A percentile compares a stretch with the other conserved stretches of the same genome.
Conservation (phyloP, 176 grass and related monocot species). For the Bolboschoenus planiculmis region DNA sequence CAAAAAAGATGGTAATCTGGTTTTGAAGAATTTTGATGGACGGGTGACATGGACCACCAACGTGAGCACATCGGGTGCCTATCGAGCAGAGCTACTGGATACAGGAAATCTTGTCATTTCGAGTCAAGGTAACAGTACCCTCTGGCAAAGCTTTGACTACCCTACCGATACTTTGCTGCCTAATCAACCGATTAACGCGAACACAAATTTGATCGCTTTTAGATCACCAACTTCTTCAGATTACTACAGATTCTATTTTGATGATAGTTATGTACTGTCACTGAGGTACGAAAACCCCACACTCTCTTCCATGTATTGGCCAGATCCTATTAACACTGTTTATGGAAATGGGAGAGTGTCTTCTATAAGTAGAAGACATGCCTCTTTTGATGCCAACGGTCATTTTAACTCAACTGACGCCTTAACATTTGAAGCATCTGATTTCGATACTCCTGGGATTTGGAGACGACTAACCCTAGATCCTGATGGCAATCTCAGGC, state of each 20-base stretch:
- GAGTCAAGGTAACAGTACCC: background rate
- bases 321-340: background rate
- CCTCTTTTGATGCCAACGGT: background rate
- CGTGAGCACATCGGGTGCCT: background rate
- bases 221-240: background rate
- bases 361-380: constrained; percentile 9
- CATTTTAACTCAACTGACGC: constrained; percentile 4
- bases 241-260: constrained; percentile 26
- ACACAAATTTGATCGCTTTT: constrained; percentile 11
- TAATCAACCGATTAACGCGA: constrained; percentile 16
- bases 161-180: constrained; percentile 30
- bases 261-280: constrained; percentile 19
- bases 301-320: constrained; percentile 27
- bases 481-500: constrained; percentile 16
- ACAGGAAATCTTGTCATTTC: constrained; percentile 24
- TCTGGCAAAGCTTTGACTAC: constrained; percentile 26
- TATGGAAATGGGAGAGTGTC: constrained; percentile 9
- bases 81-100: constrained; percentile 17
- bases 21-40: constrained; percentile 15
- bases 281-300: constrained; percentile 10
- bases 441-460: background rate
- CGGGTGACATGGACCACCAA: constrained; percentile 5
- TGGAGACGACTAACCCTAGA: constrained; percentile 12
- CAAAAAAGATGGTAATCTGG: constrained; percentile 7
- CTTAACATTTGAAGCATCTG: constrained; percentile 19